Conservation (phyloP, 2,329 filamentous ascomycete genomes). For the Aspergillus ochraceoroseus region DNA sequence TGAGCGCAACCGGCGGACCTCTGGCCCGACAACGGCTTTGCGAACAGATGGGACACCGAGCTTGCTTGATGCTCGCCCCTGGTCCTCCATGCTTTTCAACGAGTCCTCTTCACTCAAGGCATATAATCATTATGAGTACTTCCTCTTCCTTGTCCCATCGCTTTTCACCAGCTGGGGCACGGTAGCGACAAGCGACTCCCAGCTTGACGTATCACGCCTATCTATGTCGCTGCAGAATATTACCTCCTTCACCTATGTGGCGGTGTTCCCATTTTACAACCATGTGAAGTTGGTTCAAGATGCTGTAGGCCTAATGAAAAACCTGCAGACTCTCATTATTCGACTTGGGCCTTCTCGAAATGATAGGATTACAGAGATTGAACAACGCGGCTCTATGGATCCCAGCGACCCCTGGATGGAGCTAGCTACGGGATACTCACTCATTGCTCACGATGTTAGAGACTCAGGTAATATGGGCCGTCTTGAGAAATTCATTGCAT, state of each 20-base stretch:
- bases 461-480: conserved; percentile 22
- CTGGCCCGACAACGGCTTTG: conserved; percentile 27
- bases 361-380: conserved; percentile 39
- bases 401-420: conserved; percentile 51
- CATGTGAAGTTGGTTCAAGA: conserved; percentile 51
- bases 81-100: conserved; percentile 64
- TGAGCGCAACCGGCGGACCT: conserved; percentile 21
- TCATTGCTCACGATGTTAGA: conserved; percentile 41
- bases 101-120: conserved; percentile 69
- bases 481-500: conserved; percentile 26
- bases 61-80: conserved; percentile 58
- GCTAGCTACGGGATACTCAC: conserved; percentile 49
- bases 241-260: conserved; percentile 53
- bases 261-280: conserved; percentile 61
- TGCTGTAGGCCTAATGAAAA: conserved; percentile 48
- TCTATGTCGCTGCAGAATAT: conserved; percentile 44
- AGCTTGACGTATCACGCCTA: conserved; percentile 30
- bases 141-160: conserved; percentile 59
- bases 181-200: conserved; percentile 30
- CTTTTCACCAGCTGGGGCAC: conserved; percentile 49
- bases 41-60: conserved; percentile 23
- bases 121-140: conserved; percentile 68
- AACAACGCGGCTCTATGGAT: conserved; percentile 39
- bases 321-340: conserved; percentile 52
- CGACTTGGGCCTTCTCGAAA: conserved; percentile 45